Base-by-base conservation (phyloP, 192 early-diverging fungal genomes). In the Entophlyctis luteolus region DNA sequence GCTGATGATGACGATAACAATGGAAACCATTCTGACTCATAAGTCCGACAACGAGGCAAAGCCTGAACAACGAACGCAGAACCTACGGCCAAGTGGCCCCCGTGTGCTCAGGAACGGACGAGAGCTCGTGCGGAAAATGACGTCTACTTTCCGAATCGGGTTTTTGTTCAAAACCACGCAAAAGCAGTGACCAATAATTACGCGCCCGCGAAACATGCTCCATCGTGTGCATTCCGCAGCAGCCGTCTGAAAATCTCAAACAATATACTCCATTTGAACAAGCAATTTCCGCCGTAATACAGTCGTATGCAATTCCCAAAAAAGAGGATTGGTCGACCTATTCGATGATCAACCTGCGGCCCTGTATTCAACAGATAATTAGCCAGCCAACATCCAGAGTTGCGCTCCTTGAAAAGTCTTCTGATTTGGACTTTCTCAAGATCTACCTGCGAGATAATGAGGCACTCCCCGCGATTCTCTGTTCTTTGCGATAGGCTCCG, bases 121-220 rank as follows among this genome's bases (percentile, higher is more conserved):
- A 25, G n/a, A 12, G 4, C 20, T 12, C 55, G 29, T 14, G 8
- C 23, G 10, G 62, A 50, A n/a, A 45, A 45, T 6, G 56, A 69
- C 34, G 47, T 69, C 12, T 69, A 46, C 56, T 69, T 69, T 34
- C 67, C 67, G 23, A 34, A 45, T 28, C 20, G 57, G 14, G 59
- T 69, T 22, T 69, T 69, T 33, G 45, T 69, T 8, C 46, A 56
- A 12, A 69, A 69, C 46, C 54, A 47, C 22, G 47, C 67, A 8
- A 69, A 69, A 69, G 38, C 54, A 4, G 20, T 8, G 18, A 14
- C 57, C 3, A 57, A 69, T 29, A 35, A 14, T 20, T 23, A 59
- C 54, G 23, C 32, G 16, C 6, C 46, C 16, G 36, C 56, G 3
- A 4, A 25, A 23, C 20, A 18, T 23, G 35, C 47, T 22, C 36